Base-by-base conservation (phyloP, 2,329 filamentous ascomycete genomes). In the Trichoderma sp. region DNA sequence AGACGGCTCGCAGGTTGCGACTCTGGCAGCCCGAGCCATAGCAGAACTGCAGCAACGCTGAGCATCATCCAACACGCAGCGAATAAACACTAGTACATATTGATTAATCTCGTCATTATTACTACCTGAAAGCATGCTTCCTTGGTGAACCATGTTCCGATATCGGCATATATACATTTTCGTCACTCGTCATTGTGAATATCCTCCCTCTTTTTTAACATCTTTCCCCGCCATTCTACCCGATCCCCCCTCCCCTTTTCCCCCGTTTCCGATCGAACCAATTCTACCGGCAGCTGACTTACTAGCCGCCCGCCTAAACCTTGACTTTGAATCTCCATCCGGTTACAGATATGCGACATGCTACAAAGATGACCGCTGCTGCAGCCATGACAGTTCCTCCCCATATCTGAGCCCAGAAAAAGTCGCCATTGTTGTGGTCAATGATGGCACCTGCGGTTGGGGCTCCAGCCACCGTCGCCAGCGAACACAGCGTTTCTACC, bases 1-100 rank as follows among this genome's bases (percentile, higher is more conserved):
- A 80, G 86, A 89, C 75, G 92, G 92, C 18, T 81, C 81, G 41
- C 88, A 91, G 78, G 81, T 93, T 66, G 90, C 88, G 33, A 83
- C 83, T 69, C 82, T 89, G 21, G 81, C 89, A 59, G 79, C 78
- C 82, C 69, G 80, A 24, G 72, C 72, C n/a, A 38, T 75, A 18
- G 72, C 72, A 64, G 60, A 62, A 29, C 24, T 75, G 35, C 50
- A 53, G 29, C 60, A 65, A 33, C 38, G 31, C 16, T 73, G 71
- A 73, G 59, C 21, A 29, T 35, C 38, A 35, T 27, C n/a, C 16
- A 38, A 18, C 29, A 35, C 38, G 31, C 50, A 65, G 21, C 50
- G 41, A 56, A 14, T 16, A 56, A 53, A 56, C 11, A 73, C 31
- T 73, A 53, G 59, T 45, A 45, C 41, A 38, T 35, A 27, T 56